Evolutionary conservation across 345 rosid genomes (phyloP).

Genomic region (Tarenaya hassleriana): DNA sequence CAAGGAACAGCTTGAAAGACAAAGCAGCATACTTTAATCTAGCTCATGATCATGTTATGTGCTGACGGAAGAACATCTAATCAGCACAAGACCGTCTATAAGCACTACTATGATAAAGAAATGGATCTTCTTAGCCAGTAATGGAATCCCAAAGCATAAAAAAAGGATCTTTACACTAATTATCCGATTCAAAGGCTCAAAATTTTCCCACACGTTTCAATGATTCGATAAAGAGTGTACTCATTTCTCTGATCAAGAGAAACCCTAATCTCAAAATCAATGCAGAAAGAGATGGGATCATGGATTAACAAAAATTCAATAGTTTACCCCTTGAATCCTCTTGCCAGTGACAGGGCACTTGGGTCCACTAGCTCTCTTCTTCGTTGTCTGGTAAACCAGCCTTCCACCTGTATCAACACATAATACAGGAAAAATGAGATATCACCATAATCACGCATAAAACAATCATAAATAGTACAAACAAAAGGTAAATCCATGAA

Average conservation of each 20-base stretch:
- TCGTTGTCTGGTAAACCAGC: constrained; percentile 64
- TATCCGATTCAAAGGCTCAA: too few species aligned
- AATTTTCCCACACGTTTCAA: too few species aligned
- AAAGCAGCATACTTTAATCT: constrained; percentile 1
- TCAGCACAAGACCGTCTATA: too few species aligned
- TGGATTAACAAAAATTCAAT: background rate
- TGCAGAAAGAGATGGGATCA: background rate
- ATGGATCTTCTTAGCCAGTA: too few species aligned
- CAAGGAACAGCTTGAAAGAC: constrained; percentile 2
- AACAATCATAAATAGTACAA: too few species aligned
- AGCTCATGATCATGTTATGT: constrained; percentile 28
- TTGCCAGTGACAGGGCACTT: constrained; percentile 73
- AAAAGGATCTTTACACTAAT: too few species aligned
- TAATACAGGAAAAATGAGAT: background rate
- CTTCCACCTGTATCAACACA: constrained; percentile 48
- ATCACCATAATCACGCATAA: background rate
- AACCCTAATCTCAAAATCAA: background rate
- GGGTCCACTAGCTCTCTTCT: constrained; percentile 71
- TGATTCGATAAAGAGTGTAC: too few species aligned
- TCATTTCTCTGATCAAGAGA: too few species aligned
- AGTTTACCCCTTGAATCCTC: constrained; percentile 68
- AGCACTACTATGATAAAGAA: too few species aligned
- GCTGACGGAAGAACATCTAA: constrained; percentile 10
- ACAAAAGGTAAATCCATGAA: too few species aligned
- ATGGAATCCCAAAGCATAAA: too few species aligned